Base-by-base conservation (phyloP, 1,284 basidiomycete species). In the Kwoniella shivajii region DNA sequence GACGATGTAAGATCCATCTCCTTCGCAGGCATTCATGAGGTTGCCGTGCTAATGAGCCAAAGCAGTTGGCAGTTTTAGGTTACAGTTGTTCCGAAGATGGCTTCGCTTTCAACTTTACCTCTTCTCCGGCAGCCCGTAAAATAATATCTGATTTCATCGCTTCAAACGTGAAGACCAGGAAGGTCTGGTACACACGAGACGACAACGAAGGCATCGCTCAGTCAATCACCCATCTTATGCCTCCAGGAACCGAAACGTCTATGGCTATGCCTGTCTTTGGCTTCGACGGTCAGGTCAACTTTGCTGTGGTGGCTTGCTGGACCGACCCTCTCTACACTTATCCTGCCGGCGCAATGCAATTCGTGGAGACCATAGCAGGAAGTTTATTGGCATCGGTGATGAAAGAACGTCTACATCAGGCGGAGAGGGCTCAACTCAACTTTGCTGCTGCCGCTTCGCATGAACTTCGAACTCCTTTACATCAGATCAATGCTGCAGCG, bases 401-500 rank as follows among this genome's bases (percentile, higher is more conserved):
- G 22, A 63, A 76, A 20, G 57, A 66, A 10, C 70, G 68, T 31
- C 56, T 76, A 9, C 60, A 74, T 26, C 55, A 55, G 16, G 60
- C 75, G 20, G 76, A 76, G 46, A 60, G 73, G 43, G 69, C 70
- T 27, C 75, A 78, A 55, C 69, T 75, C 30, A 69, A 69, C 1
- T 78, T 76, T 51, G 68, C 66, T 11, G 74, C 74, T 39, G 64
- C 76, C 1, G 75, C 76, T 27, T 73, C 72, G 6, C 76, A 78
- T 58, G 75, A 78, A 52, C 62, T 78, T n/a, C 66, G 76, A 2
- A 78, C 76, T 2, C 76, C 76, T 0, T 53, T 76, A 14, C 76
- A 78, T 60, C 76, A 78, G 55, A 75, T 78, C 45, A 64, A 75
- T 10, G 74, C 75, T 16, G 72, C 76, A 43, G 74, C 76, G 7